These are phyloP conservation scores for Suillus spraguei DNA, from an alignment of 768 basidiomycete species.

Conservation along the genomic window DNA sequence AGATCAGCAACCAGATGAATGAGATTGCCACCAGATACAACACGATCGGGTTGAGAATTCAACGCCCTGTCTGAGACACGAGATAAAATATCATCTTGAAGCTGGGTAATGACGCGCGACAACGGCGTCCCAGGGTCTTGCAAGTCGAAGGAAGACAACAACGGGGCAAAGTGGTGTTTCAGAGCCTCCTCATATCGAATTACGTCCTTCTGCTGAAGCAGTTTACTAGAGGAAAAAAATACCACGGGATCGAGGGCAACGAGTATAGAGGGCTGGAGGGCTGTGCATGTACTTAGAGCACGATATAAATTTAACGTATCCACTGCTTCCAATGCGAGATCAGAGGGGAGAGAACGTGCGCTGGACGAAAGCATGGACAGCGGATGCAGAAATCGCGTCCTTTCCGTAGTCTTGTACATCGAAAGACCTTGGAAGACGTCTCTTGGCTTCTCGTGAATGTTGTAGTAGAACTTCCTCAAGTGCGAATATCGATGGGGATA, in stretches of 20 bases:
- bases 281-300: constrained; percentile 37
- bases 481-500: constrained; percentile 76
- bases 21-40: constrained; percentile 44
- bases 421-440: constrained; percentile 39
- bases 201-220: constrained; percentile 62
- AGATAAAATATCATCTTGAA: constrained; percentile 42
- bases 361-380: constrained; percentile 61
- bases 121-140: constrained; percentile 35
- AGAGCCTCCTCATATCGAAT: constrained; percentile 57
- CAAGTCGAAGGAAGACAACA: constrained; percentile 41
- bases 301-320: constrained; percentile 58
- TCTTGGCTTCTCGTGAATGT: constrained; percentile 27
- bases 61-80: constrained; percentile 23
- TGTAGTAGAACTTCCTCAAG: constrained; percentile 67
- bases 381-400: constrained; percentile 63
- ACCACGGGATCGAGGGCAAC: constrained; percentile 41
- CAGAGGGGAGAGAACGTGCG: constrained; percentile 51
- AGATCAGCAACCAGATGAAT: constrained; percentile 59
- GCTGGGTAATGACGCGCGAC: constrained; percentile 38
- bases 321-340: constrained; percentile 62
- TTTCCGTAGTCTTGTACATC: constrained; percentile 38
- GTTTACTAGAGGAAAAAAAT: constrained; percentile 44
- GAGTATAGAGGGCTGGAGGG: constrained; percentile 25
- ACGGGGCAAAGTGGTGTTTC: constrained; percentile 43
- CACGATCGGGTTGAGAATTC: constrained; percentile 35